phyloP scores from a whole-genome alignment of 805 yeast species.

The Candida easanensis region DNA sequence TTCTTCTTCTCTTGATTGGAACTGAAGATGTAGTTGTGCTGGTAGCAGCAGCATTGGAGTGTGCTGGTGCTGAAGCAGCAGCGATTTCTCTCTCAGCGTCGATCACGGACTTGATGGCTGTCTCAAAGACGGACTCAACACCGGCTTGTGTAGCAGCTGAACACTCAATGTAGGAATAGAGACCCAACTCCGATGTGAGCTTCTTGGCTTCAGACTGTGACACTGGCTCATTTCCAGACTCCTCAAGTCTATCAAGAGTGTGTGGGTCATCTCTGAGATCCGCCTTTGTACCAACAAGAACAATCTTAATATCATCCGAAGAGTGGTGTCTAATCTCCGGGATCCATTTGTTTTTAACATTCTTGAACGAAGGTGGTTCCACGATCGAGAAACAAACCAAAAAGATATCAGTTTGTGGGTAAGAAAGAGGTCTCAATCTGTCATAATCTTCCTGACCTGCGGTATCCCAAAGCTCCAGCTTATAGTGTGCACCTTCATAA shows the following conservation, averaged over 20 bases:
- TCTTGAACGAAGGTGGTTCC: slow-evolving; percentile 75
- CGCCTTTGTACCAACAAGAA: slow-evolving; percentile 84
- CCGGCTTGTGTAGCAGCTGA: slow-evolving; percentile 89
- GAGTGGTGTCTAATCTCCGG: slow-evolving; percentile 88
- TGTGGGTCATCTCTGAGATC: slow-evolving; percentile 83
- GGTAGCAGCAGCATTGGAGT: not conserved
- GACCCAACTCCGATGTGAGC: slow-evolving; percentile 68
- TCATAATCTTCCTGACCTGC: slow-evolving; percentile 95
- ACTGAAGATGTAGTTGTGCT: not conserved
- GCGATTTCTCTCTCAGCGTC: slow-evolving; percentile 18
- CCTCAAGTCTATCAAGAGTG: slow-evolving; percentile 60
- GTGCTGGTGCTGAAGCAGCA: slow-evolving; percentile 1
- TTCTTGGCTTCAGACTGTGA: slow-evolving; percentile 58
- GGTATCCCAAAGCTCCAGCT: slow-evolving; percentile 91
- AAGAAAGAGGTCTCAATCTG: slow-evolving; percentile 81
- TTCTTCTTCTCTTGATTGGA: slow-evolving; percentile 1
- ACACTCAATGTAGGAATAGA: slow-evolving; percentile 78
- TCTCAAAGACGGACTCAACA: slow-evolving; percentile 80
- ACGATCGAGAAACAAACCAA: slow-evolving; percentile 82
- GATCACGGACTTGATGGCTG: slow-evolving; percentile 70
- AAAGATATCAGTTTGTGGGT: slow-evolving; percentile 90
- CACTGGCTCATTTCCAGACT: slow-evolving; percentile 60
- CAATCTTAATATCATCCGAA: slow-evolving; percentile 61
- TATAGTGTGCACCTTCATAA: slow-evolving; percentile 77
- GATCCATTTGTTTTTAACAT: slow-evolving; percentile 78